phyloP scores from a whole-genome alignment of 2,329 filamentous ascomycete species.

The Trichophyton verrucosum region DNA sequence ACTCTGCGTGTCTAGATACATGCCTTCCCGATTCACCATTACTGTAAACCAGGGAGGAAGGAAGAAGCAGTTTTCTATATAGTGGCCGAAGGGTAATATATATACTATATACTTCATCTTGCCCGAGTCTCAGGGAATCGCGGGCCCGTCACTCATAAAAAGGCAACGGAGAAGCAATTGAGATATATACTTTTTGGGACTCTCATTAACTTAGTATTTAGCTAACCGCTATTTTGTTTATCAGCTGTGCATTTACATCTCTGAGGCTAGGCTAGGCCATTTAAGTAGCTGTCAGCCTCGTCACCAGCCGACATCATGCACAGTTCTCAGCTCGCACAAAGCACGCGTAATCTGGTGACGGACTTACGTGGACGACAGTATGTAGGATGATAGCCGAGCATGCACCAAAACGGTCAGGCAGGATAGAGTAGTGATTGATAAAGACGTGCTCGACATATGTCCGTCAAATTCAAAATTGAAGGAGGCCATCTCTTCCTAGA shows the following conservation, averaged over 20 bases:
- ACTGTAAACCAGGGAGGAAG: neutral
- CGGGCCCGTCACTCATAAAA: neutral
- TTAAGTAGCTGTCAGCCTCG: neutral
- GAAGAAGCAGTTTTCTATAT: neutral
- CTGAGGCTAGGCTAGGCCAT: neutral
- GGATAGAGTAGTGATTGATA: neutral
- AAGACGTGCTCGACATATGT: neutral
- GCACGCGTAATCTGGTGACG: neutral
- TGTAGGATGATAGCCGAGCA: neutral
- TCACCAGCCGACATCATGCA: neutral
- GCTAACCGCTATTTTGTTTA: neutral
- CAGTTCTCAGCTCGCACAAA: neutral
- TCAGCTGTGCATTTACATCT: neutral
- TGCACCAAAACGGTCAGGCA: neutral
- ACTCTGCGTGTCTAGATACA: neutral
- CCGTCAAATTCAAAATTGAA: too few species aligned
- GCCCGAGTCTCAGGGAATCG: neutral
- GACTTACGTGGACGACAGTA: neutral
- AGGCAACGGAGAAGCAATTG: neutral
- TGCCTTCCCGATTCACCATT: neutral
- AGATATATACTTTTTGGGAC: neutral
- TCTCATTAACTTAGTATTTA: neutral
- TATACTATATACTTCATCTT: too few species aligned
- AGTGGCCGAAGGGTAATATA: neutral
- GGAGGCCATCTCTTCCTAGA: too few species aligned